These are phyloP conservation scores for Fomitiporia mediterranea DNA, from an alignment of 1,284 basidiomycete genomes.

Conservation along the genomic window DNA sequence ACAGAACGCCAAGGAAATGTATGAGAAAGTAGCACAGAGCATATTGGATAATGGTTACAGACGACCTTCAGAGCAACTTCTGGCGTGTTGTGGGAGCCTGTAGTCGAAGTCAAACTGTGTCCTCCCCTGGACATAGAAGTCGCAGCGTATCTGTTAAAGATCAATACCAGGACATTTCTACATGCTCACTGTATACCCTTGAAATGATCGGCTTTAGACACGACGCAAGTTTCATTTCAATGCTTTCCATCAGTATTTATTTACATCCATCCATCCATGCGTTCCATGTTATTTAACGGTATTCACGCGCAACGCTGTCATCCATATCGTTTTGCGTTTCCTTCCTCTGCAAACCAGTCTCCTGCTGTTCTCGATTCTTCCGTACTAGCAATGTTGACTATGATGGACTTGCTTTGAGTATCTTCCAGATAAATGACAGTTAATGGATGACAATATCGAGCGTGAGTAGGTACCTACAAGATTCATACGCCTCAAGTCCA, in stretches of 20 bases:
- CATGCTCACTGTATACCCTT: too few relatives aligned
- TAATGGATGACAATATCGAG: neutral
- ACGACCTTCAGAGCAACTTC: neutral
- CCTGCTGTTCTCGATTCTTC: constrained; percentile 55
- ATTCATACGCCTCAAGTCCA: constrained; percentile 70
- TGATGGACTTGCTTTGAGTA: constrained; percentile 75
- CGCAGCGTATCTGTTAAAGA: too few relatives aligned
- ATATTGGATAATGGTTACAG: constrained; percentile 19
- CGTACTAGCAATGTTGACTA: constrained; percentile 60
- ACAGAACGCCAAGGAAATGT: constrained; percentile 16
- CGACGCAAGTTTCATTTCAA: too few relatives aligned
- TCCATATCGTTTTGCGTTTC: constrained; percentile 32
- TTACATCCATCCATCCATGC: too few relatives aligned
- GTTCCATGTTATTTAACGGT: too few relatives aligned
- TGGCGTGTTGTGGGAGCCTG: neutral
- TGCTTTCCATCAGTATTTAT: too few relatives aligned
- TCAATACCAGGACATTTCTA: too few relatives aligned
- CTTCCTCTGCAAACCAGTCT: constrained; percentile 72
- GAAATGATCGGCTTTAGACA: too few relatives aligned
- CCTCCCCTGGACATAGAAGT: neutral
- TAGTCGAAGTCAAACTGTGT: neutral
- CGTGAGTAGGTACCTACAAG: constrained; percentile 46
- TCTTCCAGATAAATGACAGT: constrained; percentile 39
- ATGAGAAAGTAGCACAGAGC: constrained; percentile 13
- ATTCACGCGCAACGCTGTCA: neutral